Evolutionary conservation across 2,329 filamentous ascomycete genomes (phyloP), one percentile per base, ranked within the genome.

Genomic region (Fusarium sp.): DNA sequence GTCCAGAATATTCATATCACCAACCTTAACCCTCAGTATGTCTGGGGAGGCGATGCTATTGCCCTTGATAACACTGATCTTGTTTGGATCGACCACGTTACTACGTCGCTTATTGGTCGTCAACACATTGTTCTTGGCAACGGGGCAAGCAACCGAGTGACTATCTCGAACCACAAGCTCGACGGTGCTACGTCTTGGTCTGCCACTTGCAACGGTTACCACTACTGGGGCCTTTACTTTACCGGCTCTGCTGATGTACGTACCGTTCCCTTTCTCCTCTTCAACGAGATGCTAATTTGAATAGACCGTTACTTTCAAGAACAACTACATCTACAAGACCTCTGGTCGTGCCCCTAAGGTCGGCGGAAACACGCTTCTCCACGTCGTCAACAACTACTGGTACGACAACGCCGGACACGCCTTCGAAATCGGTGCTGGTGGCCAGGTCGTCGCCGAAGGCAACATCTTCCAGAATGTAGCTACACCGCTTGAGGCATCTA

Each of bases 91-190:
- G n/a, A 41, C 57, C 12, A 68, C 20, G 0, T 20, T 4, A 4
- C 0, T 68, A 70, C 67, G 3, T 67, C 68, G 8, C 56, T 63
- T 1, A 29, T 63, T 3, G 68, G 68, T 10, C 66, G 68, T 8
- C 68, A 70, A 15, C 63, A 70, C 10, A 65, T 62, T 13, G 64
- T 67, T 10, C 65, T 66, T 12, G 68, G 68, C 3, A 52, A 42
- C 1, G 56, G 54, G 4, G 48, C 60, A 78, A 67, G 63, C 42
- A 68, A 78, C 20, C 78, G 77, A 48, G 77, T 84, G 1, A 84
- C 83, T 3, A 77, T 85, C 49, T 82, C 81, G 11, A 84, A 85
- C 78, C 81, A 77, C 69, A 80, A 82, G 35, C 80, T 85, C 61
- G 78, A 85, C 54, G 83, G 83, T 9, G 62, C 66, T 3, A 83